A percentile compares a stretch with the other conserved stretches of the same genome.
These are phyloP conservation scores for Rhizoclosmatium sp. DNA, from an alignment of 192 early-diverging fungal genomes.

Conservation along the genomic window DNA sequence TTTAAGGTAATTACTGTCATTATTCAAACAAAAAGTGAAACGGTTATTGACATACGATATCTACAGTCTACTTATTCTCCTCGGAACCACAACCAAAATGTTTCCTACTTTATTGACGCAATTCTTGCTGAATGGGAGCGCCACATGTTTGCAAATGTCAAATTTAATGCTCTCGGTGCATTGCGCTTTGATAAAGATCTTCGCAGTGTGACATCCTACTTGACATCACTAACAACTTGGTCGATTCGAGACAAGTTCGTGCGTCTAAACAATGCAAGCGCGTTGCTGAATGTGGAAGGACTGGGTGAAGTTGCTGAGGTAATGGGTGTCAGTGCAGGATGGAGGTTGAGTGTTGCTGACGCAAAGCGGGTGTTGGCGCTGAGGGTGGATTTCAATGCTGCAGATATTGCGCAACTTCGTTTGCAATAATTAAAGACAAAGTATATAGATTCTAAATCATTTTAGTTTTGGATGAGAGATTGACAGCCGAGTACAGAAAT, in stretches of 20 bases:
- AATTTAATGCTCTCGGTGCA: constrained; percentile 93
- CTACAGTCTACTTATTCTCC: constrained; percentile 27
- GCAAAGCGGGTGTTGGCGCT: constrained; percentile 70
- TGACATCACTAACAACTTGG: constrained; percentile 57
- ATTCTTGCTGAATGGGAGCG: constrained; percentile 86
- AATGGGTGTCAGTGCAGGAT: constrained; percentile 72
- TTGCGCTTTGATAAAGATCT: constrained; percentile 94
- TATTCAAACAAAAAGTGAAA: neutral
- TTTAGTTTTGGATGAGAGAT: neutral
- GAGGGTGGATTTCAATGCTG: constrained; percentile 70
- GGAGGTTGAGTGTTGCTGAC: constrained; percentile 75
- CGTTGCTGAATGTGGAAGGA: constrained; percentile 80
- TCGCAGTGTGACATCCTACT: constrained; percentile 63
- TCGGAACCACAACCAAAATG: constrained; percentile 71
- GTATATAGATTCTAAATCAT: neutral
- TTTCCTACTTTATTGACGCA: constrained; percentile 73
- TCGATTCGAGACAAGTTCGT: constrained; percentile 79
- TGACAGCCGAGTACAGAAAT: neutral
- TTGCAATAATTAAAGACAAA: constrained; percentile 16
- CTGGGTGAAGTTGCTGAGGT: constrained; percentile 77
- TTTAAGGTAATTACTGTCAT: constrained; percentile 61
- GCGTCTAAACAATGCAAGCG: constrained; percentile 84
- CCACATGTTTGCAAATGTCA: constrained; percentile 76
- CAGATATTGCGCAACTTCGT: constrained; percentile 59
- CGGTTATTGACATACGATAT: neutral